Conservation (phyloP, 2,329 filamentous ascomycete genomes). For the Cordyceps fumosorosea region DNA sequence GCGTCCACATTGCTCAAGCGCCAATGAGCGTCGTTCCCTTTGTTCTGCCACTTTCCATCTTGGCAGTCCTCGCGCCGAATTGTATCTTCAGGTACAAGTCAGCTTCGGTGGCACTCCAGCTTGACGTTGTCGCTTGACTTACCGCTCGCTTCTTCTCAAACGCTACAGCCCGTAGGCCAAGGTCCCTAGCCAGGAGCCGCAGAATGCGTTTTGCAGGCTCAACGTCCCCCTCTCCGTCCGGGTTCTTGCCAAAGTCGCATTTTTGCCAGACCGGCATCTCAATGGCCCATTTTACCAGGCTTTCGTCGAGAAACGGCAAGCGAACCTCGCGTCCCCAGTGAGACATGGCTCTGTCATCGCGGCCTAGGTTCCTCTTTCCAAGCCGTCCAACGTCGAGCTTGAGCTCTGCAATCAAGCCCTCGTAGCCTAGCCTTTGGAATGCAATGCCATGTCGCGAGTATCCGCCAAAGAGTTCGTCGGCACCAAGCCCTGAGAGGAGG, state of each 20-base stretch:
- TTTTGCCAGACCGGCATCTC: slow-evolving; percentile 71
- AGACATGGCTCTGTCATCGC: slow-evolving; percentile 85
- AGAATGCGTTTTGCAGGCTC: slow-evolving; percentile 79
- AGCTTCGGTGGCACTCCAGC: not conserved
- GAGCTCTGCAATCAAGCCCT: slow-evolving; percentile 72
- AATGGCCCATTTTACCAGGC: slow-evolving; percentile 75
- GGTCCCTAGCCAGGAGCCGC: slow-evolving; percentile 64
- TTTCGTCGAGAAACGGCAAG: slow-evolving; percentile 87
- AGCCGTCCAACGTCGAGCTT: slow-evolving; percentile 78
- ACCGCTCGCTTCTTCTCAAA: slow-evolving; percentile 90
- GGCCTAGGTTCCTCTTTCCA: slow-evolving; percentile 87
- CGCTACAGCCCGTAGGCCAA: slow-evolving; percentile 67
- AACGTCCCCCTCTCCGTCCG: slow-evolving; percentile 33
- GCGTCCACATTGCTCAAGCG: not conserved
- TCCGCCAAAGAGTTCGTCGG: slow-evolving; percentile 92
- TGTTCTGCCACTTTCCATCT: slow-evolving; percentile 65
- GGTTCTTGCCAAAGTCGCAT: slow-evolving; percentile 69
- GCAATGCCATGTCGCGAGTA: slow-evolving; percentile 80
- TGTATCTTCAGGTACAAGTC: slow-evolving; percentile 53
- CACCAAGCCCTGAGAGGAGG: slow-evolving; percentile 84
- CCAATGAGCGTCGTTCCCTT: slow-evolving; percentile 60
- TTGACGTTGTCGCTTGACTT: slow-evolving; percentile 24
- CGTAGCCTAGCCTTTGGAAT: slow-evolving; percentile 61
- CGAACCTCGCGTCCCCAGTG: slow-evolving; percentile 85
- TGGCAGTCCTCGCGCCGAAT: slow-evolving; percentile 75